Base-by-base conservation (phyloP, 2,329 filamentous ascomycete genomes). In the Hyphodiscus sp. region DNA sequence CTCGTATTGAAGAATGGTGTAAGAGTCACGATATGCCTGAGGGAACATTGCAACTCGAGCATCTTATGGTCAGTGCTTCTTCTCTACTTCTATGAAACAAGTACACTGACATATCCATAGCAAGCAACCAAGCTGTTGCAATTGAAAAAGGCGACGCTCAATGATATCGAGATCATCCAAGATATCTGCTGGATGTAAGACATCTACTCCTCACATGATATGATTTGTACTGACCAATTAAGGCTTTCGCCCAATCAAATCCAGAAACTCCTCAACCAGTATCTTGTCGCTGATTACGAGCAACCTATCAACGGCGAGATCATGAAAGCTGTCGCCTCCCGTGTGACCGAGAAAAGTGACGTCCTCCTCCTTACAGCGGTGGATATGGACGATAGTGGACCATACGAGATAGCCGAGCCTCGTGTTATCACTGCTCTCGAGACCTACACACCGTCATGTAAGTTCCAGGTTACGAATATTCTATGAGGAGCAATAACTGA, bases 11-110 rank as follows among this genome's bases (percentile, higher is more conserved):
- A 72, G 94, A 99, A 74, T 99, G 94, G 94, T 99, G 94, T 76
- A 99, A 99, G 83, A 96, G 91, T 68, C 95, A 99, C 70, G 94
- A 97, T 65, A 97, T 99, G 92, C 94, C 94, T 1, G 92, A 99
- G 73, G 94, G 94, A 52, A 99, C 92, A 29, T 80, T 99, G 50
- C 92, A 97, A 74, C 81, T 99, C 53, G 94, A 99, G 77, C 94
- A 99, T 76, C 75, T 99, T 63, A 99, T 99, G 94, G 87, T 90
- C 74, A 72, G 76, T 65, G 18, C 23, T 41, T 13, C 19, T 18
- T 15, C 8, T 8, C 3, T 9, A 44, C 42, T 8, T 46, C n/a
- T 19, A 47, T 6, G 30, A 47, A 43, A 46, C 46, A 23, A 67
- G 73, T 60, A 73, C 64, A 50, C 55, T 65, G 56, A 66, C 54